Evolutionary conservation across 1,139 yeast species (phyloP), one percentile per base, ranked within the genome.

Genomic region (Scheffersomyces titani): DNA sequence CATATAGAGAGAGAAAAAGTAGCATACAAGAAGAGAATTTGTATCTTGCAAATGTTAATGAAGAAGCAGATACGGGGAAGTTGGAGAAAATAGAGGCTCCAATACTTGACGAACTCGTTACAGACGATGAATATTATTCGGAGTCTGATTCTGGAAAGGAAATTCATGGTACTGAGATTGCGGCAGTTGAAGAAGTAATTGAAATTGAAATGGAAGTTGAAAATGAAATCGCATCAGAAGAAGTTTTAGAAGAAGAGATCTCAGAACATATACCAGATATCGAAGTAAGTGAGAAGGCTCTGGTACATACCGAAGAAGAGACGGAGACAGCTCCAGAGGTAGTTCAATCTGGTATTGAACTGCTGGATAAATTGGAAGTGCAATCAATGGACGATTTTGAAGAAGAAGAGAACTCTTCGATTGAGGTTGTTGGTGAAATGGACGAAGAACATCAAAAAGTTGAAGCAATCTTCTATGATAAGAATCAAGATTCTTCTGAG

Each of bases 221-320:
- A 20, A 52, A 19, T 19, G 49, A 51, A 19, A n/a, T n/a, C n/a
- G n/a, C n/a, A n/a, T n/a, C n/a, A n/a, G n/a, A n/a, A n/a, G 54
- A 47, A 52, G 57, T 51, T 20, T 46, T 54, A 3, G 62, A 59
- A 24, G 59, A 53, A 36, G 22, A 50, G 24, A 57, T 54, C 19
- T 55, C 55, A 7, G 56, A 54, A 16, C 52, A 44, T 11, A 11
- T 16, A 11, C 2, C 40, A 30, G 3, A 30, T 3, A 9, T 30
- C 16, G 40, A 30, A 30, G 40, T 11, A 30, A 30, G 2, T 6
- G 16, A 30, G 13, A 11, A 11, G 9, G 40, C 40, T 30, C 13
- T 11, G 4, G 40, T 30, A 9, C 13, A 30, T 11, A 7, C 11
- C 16, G 16, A 30, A 30, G 40, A 11, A 30, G 40, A 13, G 13